Conservation (phyloP, 257 asterid species). For the Nicotiana otophora region DNA sequence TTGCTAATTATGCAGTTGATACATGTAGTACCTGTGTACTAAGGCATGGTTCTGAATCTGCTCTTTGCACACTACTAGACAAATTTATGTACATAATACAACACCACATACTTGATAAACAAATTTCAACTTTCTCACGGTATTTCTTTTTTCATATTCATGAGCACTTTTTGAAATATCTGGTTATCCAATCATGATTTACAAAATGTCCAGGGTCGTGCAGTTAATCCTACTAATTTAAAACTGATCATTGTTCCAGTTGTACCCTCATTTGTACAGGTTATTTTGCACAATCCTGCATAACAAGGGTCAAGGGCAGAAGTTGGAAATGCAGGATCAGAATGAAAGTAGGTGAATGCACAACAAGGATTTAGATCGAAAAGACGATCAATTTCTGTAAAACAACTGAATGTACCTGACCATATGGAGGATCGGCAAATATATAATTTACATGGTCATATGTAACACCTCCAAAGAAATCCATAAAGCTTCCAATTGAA, state of each 20-base stretch:
- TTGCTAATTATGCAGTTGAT: constrained; percentile 5
- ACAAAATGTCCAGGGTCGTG: not conserved
- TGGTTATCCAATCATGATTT: not conserved
- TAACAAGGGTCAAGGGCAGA: not conserved
- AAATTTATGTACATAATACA: not conserved
- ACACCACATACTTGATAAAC: not conserved
- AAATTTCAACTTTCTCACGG: not conserved
- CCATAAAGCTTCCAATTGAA: constrained; percentile 83
- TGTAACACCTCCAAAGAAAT: constrained; percentile 85
- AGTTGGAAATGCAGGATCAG: not conserved
- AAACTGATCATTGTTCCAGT: not conserved
- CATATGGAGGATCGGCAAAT: constrained; percentile 58
- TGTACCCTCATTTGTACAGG: not conserved
- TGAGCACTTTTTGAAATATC: not conserved
- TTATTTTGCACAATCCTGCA: not conserved
- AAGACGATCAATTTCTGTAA: constrained; percentile 6
- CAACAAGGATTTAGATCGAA: not conserved
- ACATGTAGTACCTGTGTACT: not conserved
- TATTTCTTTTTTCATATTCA: not conserved
- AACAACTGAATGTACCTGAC: constrained; percentile 46
- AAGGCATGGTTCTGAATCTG: not conserved
- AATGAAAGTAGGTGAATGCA: not conserved
- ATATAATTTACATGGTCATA: constrained; percentile 84
- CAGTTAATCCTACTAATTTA: not conserved
- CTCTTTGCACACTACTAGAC: not conserved